Evolutionary conservation across 2,329 filamentous ascomycete species (phyloP).

Genomic region (Fusarium circinatum): DNA sequence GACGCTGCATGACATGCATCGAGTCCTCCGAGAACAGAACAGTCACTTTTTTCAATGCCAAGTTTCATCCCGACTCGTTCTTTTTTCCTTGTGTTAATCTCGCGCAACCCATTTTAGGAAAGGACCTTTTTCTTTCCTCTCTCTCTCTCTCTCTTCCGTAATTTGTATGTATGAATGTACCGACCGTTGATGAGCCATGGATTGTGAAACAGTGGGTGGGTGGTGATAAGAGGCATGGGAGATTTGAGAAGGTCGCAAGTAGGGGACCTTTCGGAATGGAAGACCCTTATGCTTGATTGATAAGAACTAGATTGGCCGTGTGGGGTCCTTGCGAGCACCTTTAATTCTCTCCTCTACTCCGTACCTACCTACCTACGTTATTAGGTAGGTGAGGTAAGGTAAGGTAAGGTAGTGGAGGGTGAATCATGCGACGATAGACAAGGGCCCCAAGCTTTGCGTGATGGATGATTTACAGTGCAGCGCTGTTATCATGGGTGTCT

Average conservation of each 20-base stretch:
- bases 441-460: slow-evolving; percentile 8
- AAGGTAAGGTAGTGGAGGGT: not conserved
- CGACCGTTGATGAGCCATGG: not conserved
- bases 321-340: slow-evolving; percentile 7
- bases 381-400: not conserved
- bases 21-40: not conserved
- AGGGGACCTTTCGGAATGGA: not conserved
- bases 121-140: not conserved
- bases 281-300: not conserved
- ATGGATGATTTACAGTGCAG: slow-evolving; percentile 30
- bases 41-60: not conserved
- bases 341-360: not conserved
- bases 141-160: not conserved
- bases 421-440: slow-evolving; percentile 17
- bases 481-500: slow-evolving; percentile 20
- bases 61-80: not conserved
- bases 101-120: not conserved
- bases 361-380: not conserved
- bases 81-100: not conserved
- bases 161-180: not conserved
- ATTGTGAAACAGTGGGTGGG: not conserved
- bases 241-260: not conserved
- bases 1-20: slow-evolving; percentile 18
- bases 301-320: not conserved
- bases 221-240: not conserved